Evolutionary conservation across 305 asterid genomes (phyloP), one percentile per base, ranked within the genome.

Genomic region (Rubia tinctorum): DNA sequence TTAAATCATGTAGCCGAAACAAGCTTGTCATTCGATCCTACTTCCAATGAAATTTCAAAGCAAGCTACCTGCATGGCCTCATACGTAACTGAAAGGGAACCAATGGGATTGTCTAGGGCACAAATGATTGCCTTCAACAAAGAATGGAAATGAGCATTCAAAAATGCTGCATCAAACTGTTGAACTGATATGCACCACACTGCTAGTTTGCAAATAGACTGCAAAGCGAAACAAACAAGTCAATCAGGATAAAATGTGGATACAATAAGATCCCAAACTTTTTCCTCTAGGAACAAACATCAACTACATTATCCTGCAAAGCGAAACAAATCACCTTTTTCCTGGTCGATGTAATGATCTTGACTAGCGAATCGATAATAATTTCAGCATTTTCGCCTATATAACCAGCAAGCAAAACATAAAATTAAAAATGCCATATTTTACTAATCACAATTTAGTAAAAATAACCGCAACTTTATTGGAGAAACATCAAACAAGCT

Each of bases 101-200:
- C 94, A 60, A 84, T 78, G 43, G 96, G 96, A 77, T 91, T 91
- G 82, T 89, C 94, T 20, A 91, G 88, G 67, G 90, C 96, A 84
- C 83, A 80, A 44, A 74, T 76, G 68, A 89, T 66, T 71, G 92
- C 91, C 81, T 85, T 83, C 67, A 91, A 47, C 82, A 91, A 72
- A 55, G 84, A 80, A 71, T 84, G 81, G 37, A 88, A 80, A 77
- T 89, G 86, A 45, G 58, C 78, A 71, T 78, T 87, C 83, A 91
- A 82, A 73, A 78, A 11, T 58, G 83, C 72, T 59, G 81, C 72
- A 70, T 75, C 73, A 69, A 91, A 81, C 80, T 91, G 92, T 75
- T 91, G 97, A 78, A 88, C 78, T 7, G 96, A 89, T 81, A 89
- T 83, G 75, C 97, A 88, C 97, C 97, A 91, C 49, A 85, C 88